Conservation (phyloP, 2,329 filamentous ascomycete species). For the Tolypocladium album region DNA sequence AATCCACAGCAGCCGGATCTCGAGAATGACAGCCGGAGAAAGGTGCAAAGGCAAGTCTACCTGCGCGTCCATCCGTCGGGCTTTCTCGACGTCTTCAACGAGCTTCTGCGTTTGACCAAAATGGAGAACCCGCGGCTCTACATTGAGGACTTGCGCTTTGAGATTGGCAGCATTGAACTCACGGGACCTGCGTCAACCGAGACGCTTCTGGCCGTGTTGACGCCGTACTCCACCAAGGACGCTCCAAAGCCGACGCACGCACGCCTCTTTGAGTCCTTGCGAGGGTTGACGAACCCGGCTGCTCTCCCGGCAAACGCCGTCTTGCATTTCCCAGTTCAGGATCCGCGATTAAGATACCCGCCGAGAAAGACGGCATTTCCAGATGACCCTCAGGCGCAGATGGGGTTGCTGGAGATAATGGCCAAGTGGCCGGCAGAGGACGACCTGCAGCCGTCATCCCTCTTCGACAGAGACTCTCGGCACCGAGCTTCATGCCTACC, state of each 20-base stretch:
- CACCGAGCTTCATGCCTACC: conserved; percentile 55
- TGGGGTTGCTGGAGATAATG: conserved; percentile 46
- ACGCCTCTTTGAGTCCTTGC: conserved; percentile 38
- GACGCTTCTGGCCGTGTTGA: conserved; percentile 58
- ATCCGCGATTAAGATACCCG: conserved; percentile 73
- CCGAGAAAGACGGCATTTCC: conserved; percentile 43
- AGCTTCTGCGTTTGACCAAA: conserved; percentile 46
- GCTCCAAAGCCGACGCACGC: conserved; percentile 27
- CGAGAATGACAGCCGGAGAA: conserved; percentile 10
- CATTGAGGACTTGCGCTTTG: conserved; percentile 59
- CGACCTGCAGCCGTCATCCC: conserved; percentile 29
- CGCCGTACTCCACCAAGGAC: conserved; percentile 29
- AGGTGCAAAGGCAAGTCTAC: conserved; percentile 39
- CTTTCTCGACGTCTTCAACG: conserved; percentile 58
- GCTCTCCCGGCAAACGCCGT: conserved; percentile 59
- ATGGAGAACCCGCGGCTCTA: conserved; percentile 50
- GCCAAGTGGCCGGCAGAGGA: conserved; percentile 58
- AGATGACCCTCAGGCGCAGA: conserved; percentile 23
- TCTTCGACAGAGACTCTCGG: conserved; percentile 62
- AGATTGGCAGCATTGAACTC: conserved; percentile 50
- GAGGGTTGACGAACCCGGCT: conserved; percentile 54
- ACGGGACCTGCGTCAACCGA: conserved; percentile 67
- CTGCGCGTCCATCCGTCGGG: conserved; percentile 75
- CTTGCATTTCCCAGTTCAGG: conserved; percentile 61
- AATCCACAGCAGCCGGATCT: conserved; percentile 33